Evolutionary conservation across 192 early-diverging fungal genomes (phyloP).

Genomic region (Thoreauomyces humboldtii): DNA sequence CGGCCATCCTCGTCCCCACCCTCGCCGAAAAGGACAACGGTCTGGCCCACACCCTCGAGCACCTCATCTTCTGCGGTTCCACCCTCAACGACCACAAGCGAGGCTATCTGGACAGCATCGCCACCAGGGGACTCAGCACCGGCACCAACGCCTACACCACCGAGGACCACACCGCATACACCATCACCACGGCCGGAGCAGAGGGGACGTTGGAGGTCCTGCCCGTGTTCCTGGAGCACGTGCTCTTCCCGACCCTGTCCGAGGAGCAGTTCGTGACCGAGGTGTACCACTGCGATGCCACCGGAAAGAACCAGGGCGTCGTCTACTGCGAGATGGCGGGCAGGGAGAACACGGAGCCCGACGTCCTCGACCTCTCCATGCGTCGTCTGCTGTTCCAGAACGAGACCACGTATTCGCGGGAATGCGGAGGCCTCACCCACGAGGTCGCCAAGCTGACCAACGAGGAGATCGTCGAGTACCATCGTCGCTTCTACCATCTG

Average conservation of each 20-base stretch:
- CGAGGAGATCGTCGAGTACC: constrained; percentile 73
- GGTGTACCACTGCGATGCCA: constrained; percentile 74
- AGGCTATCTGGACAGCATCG: constrained; percentile 72
- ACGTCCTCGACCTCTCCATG: constrained; percentile 59
- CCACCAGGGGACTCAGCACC: constrained; percentile 67
- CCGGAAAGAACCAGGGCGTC: constrained; percentile 73
- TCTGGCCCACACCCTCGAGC: constrained; percentile 81
- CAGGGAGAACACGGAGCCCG: constrained; percentile 67
- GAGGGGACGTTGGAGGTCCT: constrained; percentile 71
- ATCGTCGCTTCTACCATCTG: constrained; percentile 68
- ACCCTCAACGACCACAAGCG: constrained; percentile 54
- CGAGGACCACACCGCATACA: constrained; percentile 72
- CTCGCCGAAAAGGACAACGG: constrained; percentile 62
- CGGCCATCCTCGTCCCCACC: constrained; percentile 76
- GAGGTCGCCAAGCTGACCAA: constrained; percentile 73
- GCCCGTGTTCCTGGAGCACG: constrained; percentile 79
- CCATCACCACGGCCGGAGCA: constrained; percentile 60
- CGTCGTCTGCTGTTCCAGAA: constrained; percentile 47
- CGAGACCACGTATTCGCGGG: constrained; percentile 63
- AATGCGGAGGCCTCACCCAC: constrained; percentile 73
- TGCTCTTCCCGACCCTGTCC: constrained; percentile 69
- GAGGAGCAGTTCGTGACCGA: constrained; percentile 72
- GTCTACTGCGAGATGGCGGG: constrained; percentile 75
- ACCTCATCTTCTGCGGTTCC: constrained; percentile 83
- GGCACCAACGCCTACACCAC: constrained; percentile 72